phyloP scores from a whole-genome alignment of 805 yeast genomes.

The Cephaloascus albidus region DNA sequence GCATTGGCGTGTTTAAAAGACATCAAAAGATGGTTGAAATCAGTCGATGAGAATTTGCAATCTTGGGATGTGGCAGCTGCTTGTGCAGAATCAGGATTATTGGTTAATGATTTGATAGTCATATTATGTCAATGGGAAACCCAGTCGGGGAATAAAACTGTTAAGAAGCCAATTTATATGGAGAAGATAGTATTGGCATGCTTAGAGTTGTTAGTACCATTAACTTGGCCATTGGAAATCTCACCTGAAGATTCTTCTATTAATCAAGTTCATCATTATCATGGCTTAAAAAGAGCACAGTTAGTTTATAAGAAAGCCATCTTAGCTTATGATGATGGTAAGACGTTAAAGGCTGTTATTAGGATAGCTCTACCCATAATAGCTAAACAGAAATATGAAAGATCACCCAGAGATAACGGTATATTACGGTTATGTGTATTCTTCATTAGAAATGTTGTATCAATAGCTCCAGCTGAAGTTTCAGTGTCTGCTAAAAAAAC shows the following conservation, averaged over 20 bases:
- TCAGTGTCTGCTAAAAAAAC: slow-evolving; percentile 36
- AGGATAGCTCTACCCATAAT: slow-evolving; percentile 60
- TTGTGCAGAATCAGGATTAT: slow-evolving; percentile 70
- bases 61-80: slow-evolving; percentile 82
- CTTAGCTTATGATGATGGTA: slow-evolving; percentile 47
- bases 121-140: slow-evolving; percentile 70
- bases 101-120: slow-evolving; percentile 61
- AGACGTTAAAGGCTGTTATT: slow-evolving; percentile 58
- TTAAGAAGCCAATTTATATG: slow-evolving; percentile 23
- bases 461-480: slow-evolving; percentile 62
- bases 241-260: slow-evolving; percentile 44
- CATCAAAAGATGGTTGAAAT: slow-evolving; percentile 76
- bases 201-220: slow-evolving; percentile 69
- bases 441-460: slow-evolving; percentile 69
- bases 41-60: slow-evolving; percentile 67
- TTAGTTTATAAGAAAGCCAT: slow-evolving; percentile 61
- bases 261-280: slow-evolving; percentile 47
- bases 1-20: slow-evolving; percentile 83
- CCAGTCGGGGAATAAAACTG: slow-evolving; percentile 16
- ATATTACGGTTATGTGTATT: slow-evolving; percentile 63
- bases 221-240: slow-evolving; percentile 82
- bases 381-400: slow-evolving; percentile 36
- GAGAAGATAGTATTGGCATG: slow-evolving; percentile 64
- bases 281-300: slow-evolving; percentile 60
- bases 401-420: slow-evolving; percentile 65